A percentile compares a stretch with the other conserved stretches of the same genome.
Conservation (phyloP, 2,329 filamentous ascomycete species). For the Furcasterigmium furcatum region DNA sequence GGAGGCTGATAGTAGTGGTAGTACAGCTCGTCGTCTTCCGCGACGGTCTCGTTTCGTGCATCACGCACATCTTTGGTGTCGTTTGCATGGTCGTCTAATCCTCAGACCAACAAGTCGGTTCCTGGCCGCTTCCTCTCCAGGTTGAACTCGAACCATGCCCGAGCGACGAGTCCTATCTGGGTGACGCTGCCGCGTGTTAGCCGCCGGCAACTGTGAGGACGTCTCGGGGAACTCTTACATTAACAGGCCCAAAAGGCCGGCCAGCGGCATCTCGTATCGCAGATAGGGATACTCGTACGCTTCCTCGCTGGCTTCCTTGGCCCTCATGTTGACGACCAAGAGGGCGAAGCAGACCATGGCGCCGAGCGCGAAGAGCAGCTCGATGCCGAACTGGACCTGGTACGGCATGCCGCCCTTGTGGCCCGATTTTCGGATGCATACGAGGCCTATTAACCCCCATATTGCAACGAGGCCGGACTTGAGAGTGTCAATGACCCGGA, state of each 20-base stretch:
- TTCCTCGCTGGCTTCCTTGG: conserved; percentile 7
- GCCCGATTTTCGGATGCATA: conserved; percentile 6
- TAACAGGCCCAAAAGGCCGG: conserved; percentile 9
- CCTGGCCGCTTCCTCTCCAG: conserved; percentile 5
- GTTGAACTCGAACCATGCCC: conserved; percentile 12
- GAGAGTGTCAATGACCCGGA: neutral
- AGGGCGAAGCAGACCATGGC: conserved; percentile 12
- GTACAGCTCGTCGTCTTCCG: no score
- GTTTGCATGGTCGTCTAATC: no score
- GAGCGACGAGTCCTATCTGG: conserved; percentile 8
- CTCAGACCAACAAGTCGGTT: no score
- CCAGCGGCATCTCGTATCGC: conserved; percentile 12
- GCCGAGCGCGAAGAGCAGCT: conserved; percentile 12
- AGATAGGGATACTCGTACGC: conserved; percentile 13
- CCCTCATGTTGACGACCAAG: conserved; percentile 11
- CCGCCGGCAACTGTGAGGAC: neutral
- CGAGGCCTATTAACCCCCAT: conserved; percentile 8
- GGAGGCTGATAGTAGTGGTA: no score
- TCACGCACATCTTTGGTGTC: no score
- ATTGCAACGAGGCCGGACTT: conserved; percentile 8
- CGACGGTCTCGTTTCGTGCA: no score
- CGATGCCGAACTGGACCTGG: conserved; percentile 13
- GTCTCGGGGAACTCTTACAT: conserved; percentile 5
- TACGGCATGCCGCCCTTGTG: conserved; percentile 9
- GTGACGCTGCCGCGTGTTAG: conserved; percentile 6